Evolutionary conservation across 495 filamentous ascomycete species (phyloP), one percentile per base, ranked within the genome.

Genomic region (Hypoxylon crocopeplum): DNA sequence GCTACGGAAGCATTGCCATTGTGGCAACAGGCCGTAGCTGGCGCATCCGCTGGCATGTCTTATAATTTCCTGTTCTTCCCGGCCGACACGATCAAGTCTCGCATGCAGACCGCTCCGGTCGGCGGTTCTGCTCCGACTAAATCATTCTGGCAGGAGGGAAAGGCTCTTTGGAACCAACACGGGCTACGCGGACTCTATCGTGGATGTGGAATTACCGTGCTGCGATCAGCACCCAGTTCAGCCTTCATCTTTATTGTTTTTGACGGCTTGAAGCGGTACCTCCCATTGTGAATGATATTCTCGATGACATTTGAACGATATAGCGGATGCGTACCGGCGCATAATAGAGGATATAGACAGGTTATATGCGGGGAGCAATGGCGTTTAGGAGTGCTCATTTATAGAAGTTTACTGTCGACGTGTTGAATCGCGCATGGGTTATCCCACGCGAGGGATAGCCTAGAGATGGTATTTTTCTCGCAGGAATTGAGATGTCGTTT

Each of bases 1-100:
- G 62, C 67, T 4, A 62, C 62, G 4, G 64, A 71, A 24, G 72
- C 79, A 1, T 69, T 90, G 2, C 85, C 85, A 16, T 62, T 96
- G n/a, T 84, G 85, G 72, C 91, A 96, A 67, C 90, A 94, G 71
- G 86, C 94, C 64, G 72, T 91, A 7, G 90, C 91, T 11, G 92
- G 92, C n/a, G 92, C 92, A n/a, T 79, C 86, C 11, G 92, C 93
- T 15, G 94, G 94, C 37, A 89, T 98, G 77, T 85, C 83, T 48
- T 98, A 98, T 70, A 98, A 98, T 65, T 97, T 98, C 66, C 69
- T 96, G 21, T 96, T 96, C 78, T 98, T 93, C 72, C 94, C 94
- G 0, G 94, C 95, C 33, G 94, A 98, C 69, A 97, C 94, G 1
- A 88, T 98, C 76, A 98, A 98, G 72, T 92, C 88, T 7, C 84